Evolutionary conservation across 108 stramenopile genomes (phyloP).

Genomic region (Skeletonema marinoi): DNA sequence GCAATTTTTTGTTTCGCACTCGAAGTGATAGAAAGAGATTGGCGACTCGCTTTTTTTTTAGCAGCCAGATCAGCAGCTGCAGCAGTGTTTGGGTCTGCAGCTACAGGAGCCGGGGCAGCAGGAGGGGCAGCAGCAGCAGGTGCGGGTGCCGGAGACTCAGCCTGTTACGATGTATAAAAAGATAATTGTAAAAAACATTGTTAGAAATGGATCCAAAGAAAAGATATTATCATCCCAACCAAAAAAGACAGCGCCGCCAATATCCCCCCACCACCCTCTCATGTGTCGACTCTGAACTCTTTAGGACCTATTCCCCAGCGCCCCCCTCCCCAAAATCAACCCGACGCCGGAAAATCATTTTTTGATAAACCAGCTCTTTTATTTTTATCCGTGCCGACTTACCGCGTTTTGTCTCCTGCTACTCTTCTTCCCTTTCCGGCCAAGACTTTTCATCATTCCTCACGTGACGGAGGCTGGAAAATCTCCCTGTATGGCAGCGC

Average conservation of each 20-base stretch:
- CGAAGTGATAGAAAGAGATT: slow-evolving; percentile 42
- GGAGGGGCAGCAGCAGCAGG: slow-evolving; percentile 12
- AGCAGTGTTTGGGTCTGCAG: not conserved
- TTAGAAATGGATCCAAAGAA: not conserved
- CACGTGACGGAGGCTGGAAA: not conserved
- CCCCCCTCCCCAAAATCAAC: not conserved
- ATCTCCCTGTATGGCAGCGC: not conserved
- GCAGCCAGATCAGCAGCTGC: not conserved
- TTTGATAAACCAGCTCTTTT: not conserved
- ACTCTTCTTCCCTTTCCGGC: slow-evolving; percentile 3
- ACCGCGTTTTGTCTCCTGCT: slow-evolving; percentile 1
- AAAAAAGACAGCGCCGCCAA: not conserved
- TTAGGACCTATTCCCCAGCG: not conserved
- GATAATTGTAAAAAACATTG: not conserved
- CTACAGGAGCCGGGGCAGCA: slow-evolving; percentile 5
- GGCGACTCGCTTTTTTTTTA: slow-evolving; percentile 32
- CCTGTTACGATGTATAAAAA: not conserved
- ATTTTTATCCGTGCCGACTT: not conserved
- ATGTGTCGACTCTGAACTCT: not conserved
- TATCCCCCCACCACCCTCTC: not conserved
- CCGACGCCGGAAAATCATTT: not conserved
- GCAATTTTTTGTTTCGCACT: slow-evolving; percentile 20
- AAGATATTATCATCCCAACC: not conserved
- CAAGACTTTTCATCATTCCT: slow-evolving; percentile 6
- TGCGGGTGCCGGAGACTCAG: slow-evolving; percentile 23